Conservation (phyloP, 192 early-diverging fungal genomes). For the Umbelopsis vinacea region DNA sequence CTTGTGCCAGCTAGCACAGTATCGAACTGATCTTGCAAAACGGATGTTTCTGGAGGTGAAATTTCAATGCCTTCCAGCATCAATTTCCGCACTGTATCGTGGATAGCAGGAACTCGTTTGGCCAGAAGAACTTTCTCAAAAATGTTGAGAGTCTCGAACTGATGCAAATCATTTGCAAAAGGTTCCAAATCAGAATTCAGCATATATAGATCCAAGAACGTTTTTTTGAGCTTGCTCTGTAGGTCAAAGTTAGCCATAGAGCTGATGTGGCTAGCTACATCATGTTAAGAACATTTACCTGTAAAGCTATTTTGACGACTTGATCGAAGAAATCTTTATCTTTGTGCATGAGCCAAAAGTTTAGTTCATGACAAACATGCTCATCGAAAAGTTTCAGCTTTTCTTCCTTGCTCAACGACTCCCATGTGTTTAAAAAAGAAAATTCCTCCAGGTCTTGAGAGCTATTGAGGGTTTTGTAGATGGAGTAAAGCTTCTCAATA, state of each 20-base stretch:
- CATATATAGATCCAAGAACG: constrained; percentile 52
- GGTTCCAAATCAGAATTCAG: constrained; percentile 38
- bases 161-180: constrained; percentile 32
- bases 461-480: neutral
- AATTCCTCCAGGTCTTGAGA: constrained; percentile 13
- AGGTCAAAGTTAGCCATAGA: constrained; percentile 4
- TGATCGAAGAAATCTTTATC: constrained; percentile 47
- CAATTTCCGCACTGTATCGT: constrained; percentile 19
- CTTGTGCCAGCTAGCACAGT: constrained; percentile 31
- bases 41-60: neutral
- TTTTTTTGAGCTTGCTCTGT: constrained; percentile 53
- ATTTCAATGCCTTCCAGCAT: neutral
- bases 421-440: constrained; percentile 45
- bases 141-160: constrained; percentile 37
- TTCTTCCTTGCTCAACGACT: constrained; percentile 14
- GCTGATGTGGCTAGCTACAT: constrained; percentile 13
- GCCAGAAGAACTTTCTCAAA: constrained; percentile 51
- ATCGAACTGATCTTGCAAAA: constrained; percentile 16
- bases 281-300: constrained; percentile 34
- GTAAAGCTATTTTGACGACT: constrained; percentile 40
- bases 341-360: constrained; percentile 54
- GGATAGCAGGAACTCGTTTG: constrained; percentile 30
- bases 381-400: constrained; percentile 45
- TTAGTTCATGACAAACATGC: constrained; percentile 50
- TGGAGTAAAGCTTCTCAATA: constrained; percentile 29